Base-by-base conservation (phyloP, 148 eudicot species). In the Salicornia ramosissima region DNA sequence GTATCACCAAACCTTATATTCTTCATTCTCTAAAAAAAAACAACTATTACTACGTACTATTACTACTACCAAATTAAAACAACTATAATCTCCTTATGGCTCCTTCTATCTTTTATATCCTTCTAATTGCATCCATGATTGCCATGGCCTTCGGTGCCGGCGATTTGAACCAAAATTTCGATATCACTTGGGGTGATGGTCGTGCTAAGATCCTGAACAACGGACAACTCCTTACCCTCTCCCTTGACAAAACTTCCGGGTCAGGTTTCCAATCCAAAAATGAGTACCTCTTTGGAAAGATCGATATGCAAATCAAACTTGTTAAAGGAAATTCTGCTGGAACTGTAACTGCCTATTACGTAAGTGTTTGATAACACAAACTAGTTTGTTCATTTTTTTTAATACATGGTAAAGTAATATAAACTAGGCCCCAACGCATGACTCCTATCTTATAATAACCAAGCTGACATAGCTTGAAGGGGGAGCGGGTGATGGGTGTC, bases 311-410 rank as follows among this genome's bases (percentile, higher is more conserved):
- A 15, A 39, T 78, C 4, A 78, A 78, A 33, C 81, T 78, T 26
- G 81, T 78, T 9, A 50, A 67, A 0, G 81, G 81, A 8, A 78
- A 78, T 26, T 78, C 81, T 57, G 81, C 81, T 31, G 81, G 81
- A 0, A 78, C 78, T 6, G 81, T 78, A 2, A 78, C 81, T 4
- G 70, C 81, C 10, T 78, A 69, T 4, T 78, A 78, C 22, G 81
- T 78, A 78, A 64, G 78, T 70, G 28, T 14, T 8, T 43, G 1
- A 39, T 39, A 39, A 4, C 42, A 10, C 42, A 14, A 39, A n/a
- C 46, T 46, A 13, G 21, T 18, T 16, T 3, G 18, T 31, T 16
- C 13, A 12, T 8, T 58, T 13, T 0, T 13, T 7, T n/a, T n/a
- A n/a, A n/a, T n/a, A n/a, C n/a, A n/a, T n/a, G n/a, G n/a, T n/a